Base-by-base conservation (phyloP, 2,329 filamentous ascomycete genomes). In the Aspergillus japonicus region DNA sequence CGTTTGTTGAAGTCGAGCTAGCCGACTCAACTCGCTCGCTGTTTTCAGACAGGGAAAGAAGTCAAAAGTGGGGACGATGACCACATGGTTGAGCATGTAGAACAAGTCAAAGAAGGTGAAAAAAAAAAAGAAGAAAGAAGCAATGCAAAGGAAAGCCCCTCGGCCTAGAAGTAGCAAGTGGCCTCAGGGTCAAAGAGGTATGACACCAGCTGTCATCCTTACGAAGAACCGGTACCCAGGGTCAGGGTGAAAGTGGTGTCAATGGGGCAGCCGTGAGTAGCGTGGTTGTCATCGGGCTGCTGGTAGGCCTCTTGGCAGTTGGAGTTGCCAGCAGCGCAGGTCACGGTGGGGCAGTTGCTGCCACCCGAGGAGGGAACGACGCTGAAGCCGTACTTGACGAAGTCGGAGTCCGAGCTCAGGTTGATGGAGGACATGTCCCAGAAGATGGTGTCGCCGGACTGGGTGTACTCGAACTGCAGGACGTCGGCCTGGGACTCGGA, bases 391-490 rank as follows among this genome's bases (percentile, higher is more conserved):
- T 68, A 58, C 53, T 73, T 65, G 60, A 64, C 66, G 66, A 76
- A 75, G 31, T 64, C 62, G 35, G 71, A 71, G 58, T 66, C 64
- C 24, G 24, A n/a, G 58, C 64, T 63, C 61, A 72, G 65, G 62
- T 76, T 64, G 66, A 76, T 75, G 65, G 68, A 71, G 54, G 71
- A 74, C 56, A 75, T 68, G 64, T 76, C 74, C 69, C 72, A 76
- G 69, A 63, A 76, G 65, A 76, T 71, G 48, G 68, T 73, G 48
- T 68, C 63, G 24, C 61, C 61, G 10, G 59, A 33, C 52, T 69
- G 39, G 54, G 74, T 76, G 69, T 76, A 76, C 64, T 76, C 74
- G 64, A 76, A 78, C 71, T 79, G 77, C n/a, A 78, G 74, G 50
- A 79, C 71, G 23, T 77, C 69, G 57, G 61, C 44, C 62, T 74